Evolutionary conservation across 2,329 filamentous ascomycete genomes (phyloP), one percentile per base, ranked within the genome.

Genomic region (Leptographium lundbergii): DNA sequence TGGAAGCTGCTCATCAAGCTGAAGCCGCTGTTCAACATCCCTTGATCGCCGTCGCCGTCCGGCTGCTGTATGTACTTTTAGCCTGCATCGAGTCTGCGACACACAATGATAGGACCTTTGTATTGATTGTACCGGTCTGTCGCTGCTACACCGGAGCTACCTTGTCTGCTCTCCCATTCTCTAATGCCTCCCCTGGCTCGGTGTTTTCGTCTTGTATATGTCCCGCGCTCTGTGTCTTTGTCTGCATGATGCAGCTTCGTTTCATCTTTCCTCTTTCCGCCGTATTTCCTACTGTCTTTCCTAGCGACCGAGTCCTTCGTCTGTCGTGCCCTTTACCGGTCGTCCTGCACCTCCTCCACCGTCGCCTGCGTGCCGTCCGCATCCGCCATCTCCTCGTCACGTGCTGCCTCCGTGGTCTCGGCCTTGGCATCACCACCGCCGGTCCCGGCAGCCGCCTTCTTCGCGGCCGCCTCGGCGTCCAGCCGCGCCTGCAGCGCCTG

Each of bases 1-100:
- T 99, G 94, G 94, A 79, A 83, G 69, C 78, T 99, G 64, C 90
- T 99, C 69, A 89, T 92, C 74, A 95, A 96, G 81, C 77, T 99
- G 70, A 99, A 99, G 83, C 85, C 89, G 48, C 70, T 95, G 65
- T 96, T 97, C 70, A 94, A 97, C 73, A 88, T 96, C 72, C 79
- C 79, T 67, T 91, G 81, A 76, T 62, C 10, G 10, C 3, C 34
- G 10, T 36, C 34, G 7, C 1, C 29, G 13, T 36, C 34, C 9
- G 9, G 4, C 7, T 36, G 9, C 34, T 36, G 34, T 10, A 5
- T 32, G 34, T 36, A 36, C 34, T 6, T 36, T 36, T 36, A 36
- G 34, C 10, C 34, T 36, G 5, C 34, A 10, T 13, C 34, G 7
- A n/a, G n/a, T n/a, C n/a, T 32, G 5, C 10, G 29, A 5, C 29